Conservation (phyloP, 73 alveolate genomes). For the Effrenium voratum region DNA sequence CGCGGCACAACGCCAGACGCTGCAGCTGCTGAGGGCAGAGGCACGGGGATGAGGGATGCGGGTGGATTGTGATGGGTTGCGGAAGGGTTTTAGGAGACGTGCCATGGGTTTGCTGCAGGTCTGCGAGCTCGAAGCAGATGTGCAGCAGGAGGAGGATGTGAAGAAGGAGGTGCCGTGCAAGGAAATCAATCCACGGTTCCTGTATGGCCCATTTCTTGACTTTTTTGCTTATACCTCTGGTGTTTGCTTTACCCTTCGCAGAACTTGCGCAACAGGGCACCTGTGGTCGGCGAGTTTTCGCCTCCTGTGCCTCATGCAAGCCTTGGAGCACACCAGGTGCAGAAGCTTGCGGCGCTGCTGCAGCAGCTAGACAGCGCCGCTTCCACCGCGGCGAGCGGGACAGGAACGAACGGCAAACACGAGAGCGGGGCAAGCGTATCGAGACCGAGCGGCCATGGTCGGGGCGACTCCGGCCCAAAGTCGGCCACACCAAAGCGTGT, state of each 20-base stretch:
- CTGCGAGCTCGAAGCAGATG: not conserved
- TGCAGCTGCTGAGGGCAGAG: constrained; percentile 38
- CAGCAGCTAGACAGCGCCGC: not conserved
- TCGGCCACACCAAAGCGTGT: not conserved
- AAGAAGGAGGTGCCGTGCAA: not conserved
- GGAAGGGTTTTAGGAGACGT: not conserved
- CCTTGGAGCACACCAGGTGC: too few species aligned
- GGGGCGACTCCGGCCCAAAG: not conserved
- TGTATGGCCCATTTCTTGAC: too few species aligned
- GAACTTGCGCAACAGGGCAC: too few species aligned
- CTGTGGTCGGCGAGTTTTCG: too few species aligned
- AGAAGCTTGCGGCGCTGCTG: not conserved
- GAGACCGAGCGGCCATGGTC: not conserved
- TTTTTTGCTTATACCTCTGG: too few species aligned
- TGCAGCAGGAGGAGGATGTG: not conserved
- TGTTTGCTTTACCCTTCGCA: too few species aligned
- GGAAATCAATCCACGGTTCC: too few species aligned
- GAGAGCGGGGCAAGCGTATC: not conserved
- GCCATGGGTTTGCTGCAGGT: not conserved
- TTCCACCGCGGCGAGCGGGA: not conserved
- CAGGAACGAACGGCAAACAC: not conserved
- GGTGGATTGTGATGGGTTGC: too few species aligned
- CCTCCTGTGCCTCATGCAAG: too few species aligned
- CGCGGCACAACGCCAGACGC: not conserved
- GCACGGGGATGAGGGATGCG: not conserved